Evolutionary conservation across 352 stramenopile species (phyloP), one percentile per base, ranked within the genome.

Genomic region (Thalassiosira exigua): DNA sequence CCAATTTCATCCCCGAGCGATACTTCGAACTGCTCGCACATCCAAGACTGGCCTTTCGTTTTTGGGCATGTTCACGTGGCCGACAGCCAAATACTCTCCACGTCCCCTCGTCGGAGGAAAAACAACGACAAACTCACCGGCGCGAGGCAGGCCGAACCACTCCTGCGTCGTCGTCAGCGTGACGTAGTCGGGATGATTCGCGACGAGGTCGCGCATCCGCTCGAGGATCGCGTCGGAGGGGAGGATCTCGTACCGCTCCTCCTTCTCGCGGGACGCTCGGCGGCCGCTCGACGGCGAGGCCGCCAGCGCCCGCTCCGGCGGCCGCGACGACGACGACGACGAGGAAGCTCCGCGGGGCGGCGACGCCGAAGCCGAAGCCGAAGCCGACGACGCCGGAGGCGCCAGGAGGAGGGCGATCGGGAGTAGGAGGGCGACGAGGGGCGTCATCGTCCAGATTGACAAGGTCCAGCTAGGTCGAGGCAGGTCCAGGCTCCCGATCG

Each of bases 131-230:
- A 56, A 72, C 66, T 72, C 33, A 74, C 74, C 76, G 29, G 86
- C 84, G 41, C 77, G 51, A 22, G 86, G 86, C 41, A 93, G 60
- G 22, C 77, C 80, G 60, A 88, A 93, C 54, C 71, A 79, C 64
- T 91, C 84, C 74, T 93, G 88, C 2, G 88, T 74, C 7, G 84
- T 91, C 1, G 86, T 93, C 4, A 92, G 32, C 9, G 61, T 79
- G 12, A 76, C 61, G 39, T 92, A 84, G 32, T 85, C 62, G 12
- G 86, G 82, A 73, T 90, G 92, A 48, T 85, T n/a, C 4, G 30
- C 51, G 1, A 71, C 33, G 53, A 89, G 75, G 44, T 81, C 42
- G 26, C 76, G 46, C 22, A 92, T 24, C 21, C 78, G 71, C 24
- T 59, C n/a, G 7, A 82, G 61, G 24, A 85, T 69, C 12, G 41